These are phyloP conservation scores for Panicum miliaceum DNA, from an alignment of 176 grass and related monocot species.

Conservation along the genomic window DNA sequence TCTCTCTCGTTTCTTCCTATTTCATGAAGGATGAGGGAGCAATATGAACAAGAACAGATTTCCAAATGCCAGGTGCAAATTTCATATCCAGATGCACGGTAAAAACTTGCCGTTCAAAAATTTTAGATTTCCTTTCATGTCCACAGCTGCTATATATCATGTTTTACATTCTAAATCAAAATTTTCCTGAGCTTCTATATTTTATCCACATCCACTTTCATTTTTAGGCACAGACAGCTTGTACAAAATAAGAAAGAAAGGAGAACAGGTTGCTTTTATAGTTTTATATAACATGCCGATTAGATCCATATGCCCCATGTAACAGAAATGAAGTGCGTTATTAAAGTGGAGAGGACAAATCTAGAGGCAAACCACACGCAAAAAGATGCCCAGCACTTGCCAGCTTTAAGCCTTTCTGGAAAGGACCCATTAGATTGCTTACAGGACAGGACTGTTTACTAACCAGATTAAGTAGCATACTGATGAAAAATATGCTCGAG, in stretches of 20 bases:
- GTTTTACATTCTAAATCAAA: neutral
- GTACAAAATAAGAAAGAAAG: neutral
- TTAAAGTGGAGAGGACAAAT: slow-evolving; percentile 3
- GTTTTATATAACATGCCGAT: neutral
- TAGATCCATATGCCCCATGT: slow-evolving; percentile 4
- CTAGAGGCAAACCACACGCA: neutral
- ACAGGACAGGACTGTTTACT: neutral
- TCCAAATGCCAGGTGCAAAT: neutral
- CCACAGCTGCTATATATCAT: neutral
- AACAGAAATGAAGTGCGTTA: neutral
- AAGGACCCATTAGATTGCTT: slow-evolving; percentile 8
- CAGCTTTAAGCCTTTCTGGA: neutral
- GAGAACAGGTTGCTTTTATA: neutral
- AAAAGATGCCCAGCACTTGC: neutral
- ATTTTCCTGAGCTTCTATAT: neutral
- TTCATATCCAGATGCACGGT: neutral
- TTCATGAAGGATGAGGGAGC: neutral
- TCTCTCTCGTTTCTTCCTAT: neutral
- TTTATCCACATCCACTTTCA: neutral
- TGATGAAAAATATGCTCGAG: slow-evolving; percentile 16
- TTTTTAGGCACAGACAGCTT: neutral
- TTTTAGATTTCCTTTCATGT: neutral
- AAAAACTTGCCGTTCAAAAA: neutral
- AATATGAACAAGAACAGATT: neutral
- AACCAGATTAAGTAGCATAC: slow-evolving; percentile 5